Evolutionary conservation across 1,139 yeast species (phyloP), one percentile per base, ranked within the genome.

Genomic region (Scheffersomyces lignicola): DNA sequence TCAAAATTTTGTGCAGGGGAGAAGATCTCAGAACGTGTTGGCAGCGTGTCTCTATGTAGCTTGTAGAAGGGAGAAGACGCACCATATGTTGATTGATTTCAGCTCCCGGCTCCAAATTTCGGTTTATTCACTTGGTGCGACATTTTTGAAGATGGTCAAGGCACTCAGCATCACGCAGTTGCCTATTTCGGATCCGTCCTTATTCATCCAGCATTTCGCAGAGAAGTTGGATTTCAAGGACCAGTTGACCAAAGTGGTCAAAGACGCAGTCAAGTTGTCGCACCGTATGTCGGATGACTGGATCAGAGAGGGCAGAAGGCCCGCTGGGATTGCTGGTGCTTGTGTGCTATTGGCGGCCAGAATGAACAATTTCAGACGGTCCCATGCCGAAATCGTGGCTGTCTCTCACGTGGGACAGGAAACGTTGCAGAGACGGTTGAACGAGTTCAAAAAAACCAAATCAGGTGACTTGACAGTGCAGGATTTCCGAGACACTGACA

Each of bases 281-380:
- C 88, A 80, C 51, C 71, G 96, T 48, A 92, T 92, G 99, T 74
- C 90, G 15, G 77, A 81, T 33, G 98, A 92, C 56, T 92, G 97
- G 97, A 85, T 92, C 44, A 86, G 83, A 53, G 95, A 88, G 58
- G 99, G 99, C 22, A 76, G 99, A 55, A 74, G 98, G 42, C 98
- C 98, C 0, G 97, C 98, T 0, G 98, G 99, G 52, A 78, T 92
- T 34, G 98, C 98, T 0, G 99, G 98, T 18, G 98, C 98, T 0
- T 89, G 97, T 60, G 74, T 92, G 2, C 60, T 94, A 33, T 64
- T 92, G 35, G 98, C 99, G 0, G 92, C 97, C 3, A 75, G 98
- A 60, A 92, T 92, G 97, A 92, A 92, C 60, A 90, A 90, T 52
- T 81, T 86, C 56, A 75, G 96, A 50, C 73, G 97, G 51, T 83